Conservation (phyloP, 345 rosid species). For the Raphanus sativus region DNA sequence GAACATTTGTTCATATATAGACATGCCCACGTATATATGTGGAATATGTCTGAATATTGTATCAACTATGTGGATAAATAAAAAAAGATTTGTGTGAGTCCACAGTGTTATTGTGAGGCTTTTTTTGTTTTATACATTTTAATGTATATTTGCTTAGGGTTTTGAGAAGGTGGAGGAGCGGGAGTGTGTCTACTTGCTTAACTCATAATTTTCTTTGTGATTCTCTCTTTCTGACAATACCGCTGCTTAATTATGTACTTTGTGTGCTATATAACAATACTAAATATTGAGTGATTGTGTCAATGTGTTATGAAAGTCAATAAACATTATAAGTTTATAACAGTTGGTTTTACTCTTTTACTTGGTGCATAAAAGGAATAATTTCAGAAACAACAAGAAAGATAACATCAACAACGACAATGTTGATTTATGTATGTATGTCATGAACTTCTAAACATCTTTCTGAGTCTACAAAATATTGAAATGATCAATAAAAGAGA, state of each 20-base stretch:
- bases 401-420: no score
- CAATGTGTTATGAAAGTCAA: not conserved
- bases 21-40: constrained; percentile 23
- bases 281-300: not conserved
- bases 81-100: constrained; percentile 25
- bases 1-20: constrained; percentile 38
- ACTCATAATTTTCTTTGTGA: constrained; percentile 38
- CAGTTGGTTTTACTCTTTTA: no score
- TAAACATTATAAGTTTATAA: no score
- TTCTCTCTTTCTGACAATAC: constrained; percentile 29
- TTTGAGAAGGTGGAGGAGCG: constrained; percentile 38
- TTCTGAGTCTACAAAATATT: no score
- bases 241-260: constrained; percentile 33
- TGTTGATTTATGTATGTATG: no score
- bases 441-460: no score
- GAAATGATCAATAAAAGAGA: no score
- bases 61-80: not conserved
- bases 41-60: constrained; percentile 18
- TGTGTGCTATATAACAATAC: not conserved
- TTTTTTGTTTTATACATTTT: constrained; percentile 34
- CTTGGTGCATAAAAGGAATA: no score
- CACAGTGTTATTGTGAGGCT: constrained; percentile 25
- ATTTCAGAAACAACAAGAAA: no score
- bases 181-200: constrained; percentile 31
- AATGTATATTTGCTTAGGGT: constrained; percentile 34